These are phyloP conservation scores for Imleria badia DNA, from an alignment of 768 basidiomycete genomes.

Conservation along the genomic window DNA sequence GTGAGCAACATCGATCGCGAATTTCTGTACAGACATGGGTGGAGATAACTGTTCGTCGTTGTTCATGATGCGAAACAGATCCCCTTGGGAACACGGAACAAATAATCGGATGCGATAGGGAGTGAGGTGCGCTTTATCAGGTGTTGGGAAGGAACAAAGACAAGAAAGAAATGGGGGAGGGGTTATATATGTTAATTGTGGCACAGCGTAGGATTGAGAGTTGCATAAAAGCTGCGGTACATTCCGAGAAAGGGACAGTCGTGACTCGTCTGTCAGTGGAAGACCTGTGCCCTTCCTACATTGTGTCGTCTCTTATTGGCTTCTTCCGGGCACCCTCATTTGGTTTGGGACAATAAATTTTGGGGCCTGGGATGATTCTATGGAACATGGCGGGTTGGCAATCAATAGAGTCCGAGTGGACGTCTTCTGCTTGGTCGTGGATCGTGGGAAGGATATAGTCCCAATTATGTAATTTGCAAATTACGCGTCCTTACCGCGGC, in stretches of 20 bases:
- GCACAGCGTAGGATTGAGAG: constrained; percentile 23
- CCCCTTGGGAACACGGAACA: constrained; percentile 18
- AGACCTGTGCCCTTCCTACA: constrained; percentile 14
- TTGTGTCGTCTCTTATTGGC: constrained; percentile 10
- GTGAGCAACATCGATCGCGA: constrained; percentile 29
- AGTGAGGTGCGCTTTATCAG: neutral
- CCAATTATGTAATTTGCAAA: constrained; percentile 20
- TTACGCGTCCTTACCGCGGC: constrained; percentile 18
- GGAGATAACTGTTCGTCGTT: constrained; percentile 10
- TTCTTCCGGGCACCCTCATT: constrained; percentile 2
- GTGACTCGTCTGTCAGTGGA: constrained; percentile 12
- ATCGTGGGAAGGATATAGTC: constrained; percentile 12
- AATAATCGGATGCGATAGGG: constrained; percentile 8
- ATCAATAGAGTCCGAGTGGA: constrained; percentile 11
- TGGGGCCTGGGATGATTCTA: constrained; percentile 3
- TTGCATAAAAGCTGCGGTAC: constrained; percentile 30
- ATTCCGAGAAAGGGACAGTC: constrained; percentile 34
- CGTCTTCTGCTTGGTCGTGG: neutral
- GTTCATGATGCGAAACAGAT: constrained; percentile 17
- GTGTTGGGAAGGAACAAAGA: constrained; percentile 9
- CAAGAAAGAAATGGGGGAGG: constrained; percentile 10
- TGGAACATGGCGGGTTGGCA: constrained; percentile 9
- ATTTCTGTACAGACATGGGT: constrained; percentile 21
- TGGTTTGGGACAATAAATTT: neutral
- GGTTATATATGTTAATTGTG: constrained; percentile 29